A percentile compares a stretch with the other conserved stretches of the same genome.
Evolutionary conservation across 2,329 filamentous ascomycete genomes (phyloP).

Genomic region (Aspergillus bombycis): DNA sequence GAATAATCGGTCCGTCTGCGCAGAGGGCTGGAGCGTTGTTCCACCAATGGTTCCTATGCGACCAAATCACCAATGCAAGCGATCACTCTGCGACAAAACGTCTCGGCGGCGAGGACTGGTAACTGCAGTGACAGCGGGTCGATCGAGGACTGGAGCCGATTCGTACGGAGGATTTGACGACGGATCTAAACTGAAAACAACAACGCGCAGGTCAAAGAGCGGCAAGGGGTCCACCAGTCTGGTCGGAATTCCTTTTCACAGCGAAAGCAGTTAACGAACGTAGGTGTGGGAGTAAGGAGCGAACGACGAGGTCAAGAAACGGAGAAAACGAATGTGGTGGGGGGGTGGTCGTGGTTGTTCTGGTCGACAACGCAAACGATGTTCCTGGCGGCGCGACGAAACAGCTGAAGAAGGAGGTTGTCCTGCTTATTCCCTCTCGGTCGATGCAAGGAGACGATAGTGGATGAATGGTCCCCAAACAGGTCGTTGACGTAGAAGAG

Average conservation of each 20-base stretch:
- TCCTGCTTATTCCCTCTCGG: neutral
- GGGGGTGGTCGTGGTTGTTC: slow-evolving; percentile 7
- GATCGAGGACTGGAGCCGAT: slow-evolving; percentile 4
- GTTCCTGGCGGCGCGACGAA: neutral
- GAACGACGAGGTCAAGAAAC: slow-evolving; percentile 28
- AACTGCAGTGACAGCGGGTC: slow-evolving; percentile 4
- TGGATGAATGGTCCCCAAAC: slow-evolving; percentile 26
- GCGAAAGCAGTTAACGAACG: slow-evolving; percentile 28
- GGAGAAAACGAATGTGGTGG: slow-evolving; percentile 13
- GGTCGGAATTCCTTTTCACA: neutral
- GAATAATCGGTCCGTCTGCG: neutral
- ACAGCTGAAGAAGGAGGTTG: slow-evolving; percentile 8
- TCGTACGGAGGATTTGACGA: slow-evolving; percentile 6
- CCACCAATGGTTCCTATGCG: neutral
- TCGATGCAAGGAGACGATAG: slow-evolving; percentile 24
- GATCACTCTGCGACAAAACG: neutral
- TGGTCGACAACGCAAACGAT: slow-evolving; percentile 9
- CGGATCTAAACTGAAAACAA: slow-evolving; percentile 17
- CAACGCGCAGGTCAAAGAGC: slow-evolving; percentile 26
- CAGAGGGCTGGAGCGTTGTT: neutral
- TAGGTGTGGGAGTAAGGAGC: slow-evolving; percentile 27
- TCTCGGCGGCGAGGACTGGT: neutral
- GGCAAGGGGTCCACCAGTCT: slow-evolving; percentile 15
- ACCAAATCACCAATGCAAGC: neutral
- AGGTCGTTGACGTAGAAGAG: slow-evolving; percentile 29